Base-by-base conservation (phyloP, 306 rosid genomes). In the Hippophae tibetana region DNA sequence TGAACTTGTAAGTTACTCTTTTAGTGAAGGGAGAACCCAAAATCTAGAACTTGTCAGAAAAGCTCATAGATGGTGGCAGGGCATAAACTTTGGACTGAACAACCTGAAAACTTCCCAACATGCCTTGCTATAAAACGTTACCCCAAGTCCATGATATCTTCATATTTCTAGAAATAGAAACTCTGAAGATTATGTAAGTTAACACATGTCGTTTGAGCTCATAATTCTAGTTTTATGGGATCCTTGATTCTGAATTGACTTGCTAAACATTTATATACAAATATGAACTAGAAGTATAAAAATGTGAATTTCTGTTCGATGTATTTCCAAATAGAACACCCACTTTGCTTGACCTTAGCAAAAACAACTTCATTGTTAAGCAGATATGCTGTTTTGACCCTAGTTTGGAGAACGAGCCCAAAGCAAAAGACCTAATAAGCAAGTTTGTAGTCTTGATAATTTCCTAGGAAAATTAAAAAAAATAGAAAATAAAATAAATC, bases 71-170 rank as follows among this genome's bases (percentile, higher is more conserved):
- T 5, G 85, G 79, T 52, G 83, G 81, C 14, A 82, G 86, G 54
- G 72, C 97, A 89, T 72, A 78, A 80, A 65, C 69, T 89, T 38
- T 86, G 95, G 97, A 73, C 80, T 11, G 97, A 89, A 47, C 93
- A 89, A 45, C 95, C 97, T 27, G 97, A 84, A 64, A 86, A 82
- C 67, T 70, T 75, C 51, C 90, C 90, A 51, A 84, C 95, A 0
- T 89, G 94, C 58, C 93, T 86, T 27, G 97, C 97, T 5, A 86
- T 95, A 14, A 84, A 84, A 60, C 97, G 94, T 4, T 86, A 86
- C 72, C 95, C 88, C 52, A 89, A 82, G 54, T 82, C 95, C 26
- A 7, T 62, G 10, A 72, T 82, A 61, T 82, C 88, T 2, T 43
- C 88, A 1, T 80, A 74, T 66, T 86, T 89, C 42, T 80, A 78